Evolutionary conservation across 805 yeast genomes (phyloP).

Genomic region (Saccharomycopsis capsularis): DNA sequence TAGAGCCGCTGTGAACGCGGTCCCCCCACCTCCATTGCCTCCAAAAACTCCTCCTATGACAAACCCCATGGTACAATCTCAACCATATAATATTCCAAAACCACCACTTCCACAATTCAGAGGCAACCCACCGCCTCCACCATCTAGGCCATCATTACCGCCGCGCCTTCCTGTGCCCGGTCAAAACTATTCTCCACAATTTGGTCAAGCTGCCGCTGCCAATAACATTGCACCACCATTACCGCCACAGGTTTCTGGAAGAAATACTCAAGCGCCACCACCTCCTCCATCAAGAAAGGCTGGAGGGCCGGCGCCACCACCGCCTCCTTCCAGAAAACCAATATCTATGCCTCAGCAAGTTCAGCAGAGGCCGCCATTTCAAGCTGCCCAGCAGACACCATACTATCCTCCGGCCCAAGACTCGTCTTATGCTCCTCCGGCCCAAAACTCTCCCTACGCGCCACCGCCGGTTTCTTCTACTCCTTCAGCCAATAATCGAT

Average conservation of each 20-base stretch:
- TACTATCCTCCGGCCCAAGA: neutral
- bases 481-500: neutral
- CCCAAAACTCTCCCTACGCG: too few relatives aligned
- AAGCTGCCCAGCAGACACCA: neutral
- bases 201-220: neutral
- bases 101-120: slow-evolving; percentile 6
- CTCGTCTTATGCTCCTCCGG: too few relatives aligned
- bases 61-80: neutral
- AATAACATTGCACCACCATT: slow-evolving; percentile 1
- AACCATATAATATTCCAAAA: neutral
- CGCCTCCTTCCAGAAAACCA: too few relatives aligned
- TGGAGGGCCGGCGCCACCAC: slow-evolving; percentile 4
- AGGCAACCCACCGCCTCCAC: slow-evolving; percentile 3
- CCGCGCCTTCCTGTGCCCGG: slow-evolving; percentile 7
- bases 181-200: neutral
- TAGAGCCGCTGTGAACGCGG: slow-evolving; percentile 10
- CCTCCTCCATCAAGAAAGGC: slow-evolving; percentile 21
- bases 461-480: slow-evolving; percentile 1
- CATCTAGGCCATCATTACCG: slow-evolving; percentile 12
- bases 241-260: slow-evolving; percentile 2
- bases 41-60: slow-evolving; percentile 10
- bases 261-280: slow-evolving; percentile 16
- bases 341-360: too few relatives aligned
- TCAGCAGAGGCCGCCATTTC: neutral
- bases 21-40: slow-evolving; percentile 20